Evolutionary conservation across 768 basidiomycete genomes (phyloP), one percentile per base, ranked within the genome.

Genomic region (Calocybe cyanea): DNA sequence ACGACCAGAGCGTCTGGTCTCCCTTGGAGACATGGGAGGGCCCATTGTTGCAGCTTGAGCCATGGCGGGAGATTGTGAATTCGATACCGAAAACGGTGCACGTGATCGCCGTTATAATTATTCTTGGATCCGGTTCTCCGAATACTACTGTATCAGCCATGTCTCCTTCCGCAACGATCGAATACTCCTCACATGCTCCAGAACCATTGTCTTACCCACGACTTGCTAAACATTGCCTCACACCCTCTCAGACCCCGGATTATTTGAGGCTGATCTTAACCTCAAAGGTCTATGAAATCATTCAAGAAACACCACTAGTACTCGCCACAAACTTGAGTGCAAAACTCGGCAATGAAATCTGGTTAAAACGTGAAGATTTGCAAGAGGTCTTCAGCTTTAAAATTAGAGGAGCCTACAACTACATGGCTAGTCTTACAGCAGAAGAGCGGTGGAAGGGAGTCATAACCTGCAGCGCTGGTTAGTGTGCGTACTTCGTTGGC

Each of bases 301-400:
- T 94, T 57, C 81, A 85, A 54, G 87, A 92, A 64, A 96, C 95
- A 0, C 95, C 95, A 1, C 78, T 98, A 32, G 86, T 93, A 15
- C 76, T 77, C 41, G 94, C 95, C 21, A 79, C 83, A 14, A 91
- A 89, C 59, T 79, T 99, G 17, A 94, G 91, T 56, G 67, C 85
- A 50, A 83, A 86, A 50, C 73, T 98, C 1, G 96, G 96, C 1
- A 92, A 92, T 61, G 80, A 94, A 54, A 87, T 99, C 65, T 94
- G 86, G 82, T 78, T 99, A 48, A 99, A 99, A 68, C 81, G 96
- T 19, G 96, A 99, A 65, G 96, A 99, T 59, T 76, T 96, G 2
- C 95, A 98, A 37, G 86, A 92, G 58, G 96, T 99, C 15, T 99
- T 99, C 64, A 94, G 91, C 63, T 99, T 99, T 82, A 99, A 99